Conservation (phyloP, 257 asterid species). For the Solanum rostratum region DNA sequence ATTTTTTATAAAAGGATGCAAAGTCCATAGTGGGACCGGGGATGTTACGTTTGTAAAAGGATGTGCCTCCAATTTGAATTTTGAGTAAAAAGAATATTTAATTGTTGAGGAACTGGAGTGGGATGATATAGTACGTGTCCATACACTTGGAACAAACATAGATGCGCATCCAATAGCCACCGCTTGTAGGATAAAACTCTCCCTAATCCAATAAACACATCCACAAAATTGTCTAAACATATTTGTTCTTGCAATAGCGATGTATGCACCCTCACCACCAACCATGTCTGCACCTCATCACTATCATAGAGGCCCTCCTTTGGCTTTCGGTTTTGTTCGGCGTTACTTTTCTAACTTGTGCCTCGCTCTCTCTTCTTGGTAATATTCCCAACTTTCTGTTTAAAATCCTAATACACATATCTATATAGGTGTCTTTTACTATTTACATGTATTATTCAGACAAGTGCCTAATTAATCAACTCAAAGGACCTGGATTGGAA, state of each 20-base stretch:
- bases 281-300: background rate
- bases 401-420: too few relatives aligned
- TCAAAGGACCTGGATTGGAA: background rate
- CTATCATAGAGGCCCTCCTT: background rate
- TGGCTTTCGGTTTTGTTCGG: background rate
- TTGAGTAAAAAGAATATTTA: too few relatives aligned
- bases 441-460: too few relatives aligned
- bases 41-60: too few relatives aligned
- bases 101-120: too few relatives aligned
- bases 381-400: background rate
- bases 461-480: background rate
- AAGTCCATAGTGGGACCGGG: too few relatives aligned
- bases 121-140: too few relatives aligned
- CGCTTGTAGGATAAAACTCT: background rate
- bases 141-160: background rate
- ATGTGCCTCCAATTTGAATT: too few relatives aligned
- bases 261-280: background rate
- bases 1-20: too few relatives aligned
- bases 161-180: background rate
- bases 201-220: background rate
- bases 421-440: too few relatives aligned
- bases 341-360: constrained; percentile 24
- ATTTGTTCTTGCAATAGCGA: too few relatives aligned
- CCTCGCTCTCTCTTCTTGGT: constrained; percentile 32
- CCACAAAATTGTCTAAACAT: too few relatives aligned